Base-by-base conservation (phyloP, 139 green algal species). In the Ettlia oleoabundans region DNA sequence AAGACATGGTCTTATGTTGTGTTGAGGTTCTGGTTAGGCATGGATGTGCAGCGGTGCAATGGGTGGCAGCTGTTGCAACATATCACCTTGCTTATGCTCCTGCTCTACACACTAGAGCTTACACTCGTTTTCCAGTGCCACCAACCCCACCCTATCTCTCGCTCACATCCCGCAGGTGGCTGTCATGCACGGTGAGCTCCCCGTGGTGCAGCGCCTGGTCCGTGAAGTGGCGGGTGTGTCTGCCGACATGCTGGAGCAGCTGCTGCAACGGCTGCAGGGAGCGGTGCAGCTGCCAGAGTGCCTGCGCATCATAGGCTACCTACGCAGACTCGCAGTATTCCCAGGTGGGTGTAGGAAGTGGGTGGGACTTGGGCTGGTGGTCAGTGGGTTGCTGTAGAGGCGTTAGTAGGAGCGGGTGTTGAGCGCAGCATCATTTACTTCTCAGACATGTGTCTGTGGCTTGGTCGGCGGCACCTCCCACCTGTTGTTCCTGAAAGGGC, bases 231-330 rank as follows among this genome's bases (percentile, higher is more conserved):
- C 81, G 24, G 64, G 72, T 8, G 85, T 92, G 74, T 90, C 85
- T 2, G 70, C 90, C 24, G 78, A 84, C 40, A 98, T 99, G 94
- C 90, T 97, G 78, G 73, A 85, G 61, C 89, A 95, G 88, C 90
- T 99, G 78, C 90, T 98, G 76, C 76, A 87, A n/a, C 90, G 93
- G 28, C 88, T 99, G 68, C 76, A 88, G 33, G 90, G 81, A 24
- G 92, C 85, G 80, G 90, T 96, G 15, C 91, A 95, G 90, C 90
- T 96, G 80, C 90, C 92, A 3, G 97, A 99, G 85, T 99, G 97
- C 90, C 88, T 99, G 77, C 91, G 95, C 4, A 87, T 97, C 37
- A 92, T 99, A 37, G 96, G 95, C 28, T 98, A 98, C 89, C 89
- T 99, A 78, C 89, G 96, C 28, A 89, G 97, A 53, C 91, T 99